Evolutionary conservation across 495 filamentous ascomycete genomes (phyloP), one percentile per base, ranked within the genome.

Genomic region (Podospora sp.): DNA sequence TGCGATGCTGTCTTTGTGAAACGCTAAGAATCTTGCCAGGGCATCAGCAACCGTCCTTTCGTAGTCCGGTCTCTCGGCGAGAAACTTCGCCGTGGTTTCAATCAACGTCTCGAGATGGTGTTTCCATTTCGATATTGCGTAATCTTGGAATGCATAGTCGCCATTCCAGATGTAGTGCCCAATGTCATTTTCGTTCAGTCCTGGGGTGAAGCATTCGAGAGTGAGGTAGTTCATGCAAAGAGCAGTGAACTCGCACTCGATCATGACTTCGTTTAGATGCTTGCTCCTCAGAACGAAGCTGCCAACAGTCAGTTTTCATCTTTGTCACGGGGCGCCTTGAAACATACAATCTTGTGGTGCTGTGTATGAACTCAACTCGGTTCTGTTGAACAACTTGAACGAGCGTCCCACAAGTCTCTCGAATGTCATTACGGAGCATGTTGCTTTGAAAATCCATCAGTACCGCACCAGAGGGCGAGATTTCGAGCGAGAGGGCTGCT

Each of bases 331-430:
- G 7, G 1, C 8, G 22, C 7, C 16, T 7, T 24, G 25, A 51
- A 5, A 33, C 68, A 2, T 68, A 71, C 72, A 53, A 7, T 61
- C 63, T 70, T 26, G 70, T 71, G 24, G 72, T 71, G 35, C 66
- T 69, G 60, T 75, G 72, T 22, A 70, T 65, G 56, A 71, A 71
- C 46, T 71, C 69, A 27, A 71, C 64, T 12, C 69, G 58, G 53
- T 60, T 33, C 25, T 59, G 9, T 14, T 68, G 12, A 21, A 77
- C 66, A 18, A 78, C 63, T 21, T 80, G 73, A 0, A 85, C 68
- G 18, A 85, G 68, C 12, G 81, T 79, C 22, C 83, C 83, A 66
- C 80, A 85, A 6, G 83, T 67, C 22, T 81, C 77, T 5, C 73
- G 66, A 12, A 80, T 68, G 60, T 79, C 67, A 12, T 70, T 52